Evolutionary conservation across 176 grass and related monocot species (phyloP).

Genomic region (Hordeum marinum): DNA sequence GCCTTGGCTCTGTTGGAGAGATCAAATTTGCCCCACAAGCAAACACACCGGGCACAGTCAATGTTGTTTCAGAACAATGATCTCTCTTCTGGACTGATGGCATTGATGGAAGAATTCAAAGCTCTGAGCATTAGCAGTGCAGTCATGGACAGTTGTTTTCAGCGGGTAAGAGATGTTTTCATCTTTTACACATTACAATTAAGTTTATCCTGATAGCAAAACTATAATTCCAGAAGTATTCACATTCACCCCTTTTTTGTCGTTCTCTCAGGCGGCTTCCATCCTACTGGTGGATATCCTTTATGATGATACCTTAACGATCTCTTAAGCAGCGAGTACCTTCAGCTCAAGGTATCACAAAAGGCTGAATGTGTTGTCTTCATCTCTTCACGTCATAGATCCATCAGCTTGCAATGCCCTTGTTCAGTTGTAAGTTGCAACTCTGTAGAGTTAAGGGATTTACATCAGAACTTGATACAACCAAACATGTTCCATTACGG

Average conservation of each 20-base stretch:
- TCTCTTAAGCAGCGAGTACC: background rate
- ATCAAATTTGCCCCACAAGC: too few relatives aligned
- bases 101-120: too few relatives aligned
- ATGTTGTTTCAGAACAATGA: too few relatives aligned
- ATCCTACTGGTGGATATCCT: background rate
- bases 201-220: background rate
- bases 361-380: background rate
- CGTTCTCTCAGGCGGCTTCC: background rate
- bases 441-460: background rate
- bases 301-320: background rate
- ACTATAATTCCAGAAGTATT: background rate
- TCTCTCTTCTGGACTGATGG: too few relatives aligned
- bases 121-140: background rate
- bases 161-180: background rate
- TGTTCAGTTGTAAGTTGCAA: background rate
- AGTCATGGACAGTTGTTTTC: background rate
- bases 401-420: background rate
- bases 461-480: background rate
- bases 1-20: too few relatives aligned
- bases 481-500: background rate
- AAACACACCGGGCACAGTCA: too few relatives aligned
- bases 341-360: background rate
- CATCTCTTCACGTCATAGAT: background rate
- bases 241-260: background rate
- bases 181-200: background rate